phyloP scores from a whole-genome alignment of 2,329 filamentous ascomycete species.

The Parastagonospora nodorum region DNA sequence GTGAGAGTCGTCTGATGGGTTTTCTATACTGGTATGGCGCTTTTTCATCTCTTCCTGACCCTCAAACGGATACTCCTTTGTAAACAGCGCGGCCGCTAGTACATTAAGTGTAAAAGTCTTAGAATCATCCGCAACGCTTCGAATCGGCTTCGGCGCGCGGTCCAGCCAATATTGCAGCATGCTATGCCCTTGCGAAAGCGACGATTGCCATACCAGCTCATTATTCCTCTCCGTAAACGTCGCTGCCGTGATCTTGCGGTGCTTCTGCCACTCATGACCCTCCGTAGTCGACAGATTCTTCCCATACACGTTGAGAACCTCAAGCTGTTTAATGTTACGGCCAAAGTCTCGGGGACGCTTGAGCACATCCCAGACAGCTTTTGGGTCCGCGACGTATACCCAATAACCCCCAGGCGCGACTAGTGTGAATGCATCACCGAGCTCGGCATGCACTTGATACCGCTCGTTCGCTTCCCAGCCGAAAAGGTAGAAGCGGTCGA shows the following conservation, averaged over 20 bases:
- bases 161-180: constrained; percentile 25
- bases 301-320: constrained; percentile 26
- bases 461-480: constrained; percentile 17
- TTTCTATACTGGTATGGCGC: background rate
- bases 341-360: constrained; percentile 16
- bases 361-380: constrained; percentile 11
- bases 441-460: background rate
- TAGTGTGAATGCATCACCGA: constrained; percentile 6
- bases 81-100: constrained; percentile 15
- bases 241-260: constrained; percentile 26
- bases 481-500: constrained; percentile 7
- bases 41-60: constrained; percentile 1
- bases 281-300: constrained; percentile 28
- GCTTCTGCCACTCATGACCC: constrained; percentile 30
- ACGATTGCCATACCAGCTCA: constrained; percentile 28
- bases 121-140: constrained; percentile 8
- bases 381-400: constrained; percentile 12
- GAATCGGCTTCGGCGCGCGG: constrained; percentile 1
- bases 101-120: constrained; percentile 20
- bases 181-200: constrained; percentile 13
- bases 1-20: background rate
- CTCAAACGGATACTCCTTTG: constrained; percentile 16
- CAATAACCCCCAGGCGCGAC: constrained; percentile 9
- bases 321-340: constrained; percentile 19
- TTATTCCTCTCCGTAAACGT: constrained; percentile 36